Conservation (phyloP, 2,329 filamentous ascomycete species). For the Fusarium illudens region DNA sequence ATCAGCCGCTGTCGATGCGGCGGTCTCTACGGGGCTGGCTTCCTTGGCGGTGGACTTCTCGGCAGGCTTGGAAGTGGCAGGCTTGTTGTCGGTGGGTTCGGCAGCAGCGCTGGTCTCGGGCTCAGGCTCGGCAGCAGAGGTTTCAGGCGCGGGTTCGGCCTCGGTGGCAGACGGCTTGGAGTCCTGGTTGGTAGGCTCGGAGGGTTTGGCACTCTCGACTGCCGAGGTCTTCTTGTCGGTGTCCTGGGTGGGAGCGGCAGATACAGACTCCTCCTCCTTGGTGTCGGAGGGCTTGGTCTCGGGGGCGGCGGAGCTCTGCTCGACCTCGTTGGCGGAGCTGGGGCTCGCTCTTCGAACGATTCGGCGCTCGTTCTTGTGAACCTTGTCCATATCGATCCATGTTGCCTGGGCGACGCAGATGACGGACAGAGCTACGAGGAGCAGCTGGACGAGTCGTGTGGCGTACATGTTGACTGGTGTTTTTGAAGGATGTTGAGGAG, state of each 20-base stretch:
- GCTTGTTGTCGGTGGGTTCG: slow-evolving; percentile 4
- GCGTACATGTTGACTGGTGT: slow-evolving; percentile 54
- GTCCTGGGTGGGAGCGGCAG: slow-evolving; percentile 15
- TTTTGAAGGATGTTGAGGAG: not conserved
- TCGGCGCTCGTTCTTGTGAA: slow-evolving; percentile 29
- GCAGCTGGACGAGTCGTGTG: slow-evolving; percentile 54
- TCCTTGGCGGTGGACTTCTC: slow-evolving; percentile 31
- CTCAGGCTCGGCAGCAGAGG: slow-evolving; percentile 17
- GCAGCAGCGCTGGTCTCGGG: slow-evolving; percentile 3
- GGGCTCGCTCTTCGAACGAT: slow-evolving; percentile 34
- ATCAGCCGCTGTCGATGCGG: slow-evolving; percentile 4
- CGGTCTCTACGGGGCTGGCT: slow-evolving; percentile 12
- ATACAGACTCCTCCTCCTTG: slow-evolving; percentile 7
- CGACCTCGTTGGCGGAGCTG: slow-evolving; percentile 1
- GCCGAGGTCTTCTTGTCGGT: slow-evolving; percentile 11
- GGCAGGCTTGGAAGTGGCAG: slow-evolving; percentile 19
- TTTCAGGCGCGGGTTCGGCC: slow-evolving; percentile 9
- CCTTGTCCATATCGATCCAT: slow-evolving; percentile 42
- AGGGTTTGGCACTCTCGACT: slow-evolving; percentile 12
- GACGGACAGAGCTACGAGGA: slow-evolving; percentile 60
- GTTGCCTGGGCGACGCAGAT: slow-evolving; percentile 56
- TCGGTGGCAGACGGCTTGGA: slow-evolving; percentile 24
- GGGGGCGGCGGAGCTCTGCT: slow-evolving; percentile 17
- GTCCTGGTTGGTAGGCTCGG: slow-evolving; percentile 17
- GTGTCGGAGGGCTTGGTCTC: slow-evolving; percentile 12